Evolutionary conservation across 495 filamentous ascomycete genomes (phyloP).

Genomic region (Aspergillus mulundensis): DNA sequence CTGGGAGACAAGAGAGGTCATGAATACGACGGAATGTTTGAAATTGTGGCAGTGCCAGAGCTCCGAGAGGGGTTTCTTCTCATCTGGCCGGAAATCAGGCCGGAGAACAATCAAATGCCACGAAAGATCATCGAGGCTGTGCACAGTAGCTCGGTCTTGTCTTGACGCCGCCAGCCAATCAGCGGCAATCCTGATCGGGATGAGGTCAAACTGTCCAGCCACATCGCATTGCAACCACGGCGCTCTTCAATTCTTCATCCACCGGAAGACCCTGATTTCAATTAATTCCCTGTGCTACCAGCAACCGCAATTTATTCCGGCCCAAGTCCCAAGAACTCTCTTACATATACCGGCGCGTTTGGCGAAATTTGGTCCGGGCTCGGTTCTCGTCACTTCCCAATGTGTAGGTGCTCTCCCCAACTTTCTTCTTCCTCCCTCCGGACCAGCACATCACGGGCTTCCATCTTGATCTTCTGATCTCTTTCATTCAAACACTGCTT

Average conservation of each 20-base stretch:
- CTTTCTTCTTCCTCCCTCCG: background rate
- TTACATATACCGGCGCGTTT: background rate
- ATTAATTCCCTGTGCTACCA: conserved; percentile 3
- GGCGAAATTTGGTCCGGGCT: background rate
- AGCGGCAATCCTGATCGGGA: background rate
- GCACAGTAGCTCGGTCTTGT: background rate
- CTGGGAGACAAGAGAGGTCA: background rate
- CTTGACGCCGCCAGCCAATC: background rate
- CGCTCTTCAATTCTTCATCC: background rate
- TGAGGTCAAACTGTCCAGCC: background rate
- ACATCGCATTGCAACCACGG: conserved; percentile 1
- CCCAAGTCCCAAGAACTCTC: background rate
- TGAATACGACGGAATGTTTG: background rate
- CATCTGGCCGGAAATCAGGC: background rate
- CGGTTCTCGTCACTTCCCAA: background rate
- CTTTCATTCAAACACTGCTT: no score
- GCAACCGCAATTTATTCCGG: background rate
- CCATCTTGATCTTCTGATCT: background rate
- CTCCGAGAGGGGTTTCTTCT: background rate
- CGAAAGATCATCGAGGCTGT: background rate
- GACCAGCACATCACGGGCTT: background rate
- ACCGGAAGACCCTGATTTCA: conserved; percentile 1
- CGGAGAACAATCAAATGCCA: background rate
- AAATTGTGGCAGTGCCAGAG: conserved; percentile 3
- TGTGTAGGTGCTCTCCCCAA: conserved; percentile 3